Evolutionary conservation across 208 protist species (phyloP), one percentile per base, ranked within the genome.

Genomic region (Crithidia acanthocephali): DNA sequence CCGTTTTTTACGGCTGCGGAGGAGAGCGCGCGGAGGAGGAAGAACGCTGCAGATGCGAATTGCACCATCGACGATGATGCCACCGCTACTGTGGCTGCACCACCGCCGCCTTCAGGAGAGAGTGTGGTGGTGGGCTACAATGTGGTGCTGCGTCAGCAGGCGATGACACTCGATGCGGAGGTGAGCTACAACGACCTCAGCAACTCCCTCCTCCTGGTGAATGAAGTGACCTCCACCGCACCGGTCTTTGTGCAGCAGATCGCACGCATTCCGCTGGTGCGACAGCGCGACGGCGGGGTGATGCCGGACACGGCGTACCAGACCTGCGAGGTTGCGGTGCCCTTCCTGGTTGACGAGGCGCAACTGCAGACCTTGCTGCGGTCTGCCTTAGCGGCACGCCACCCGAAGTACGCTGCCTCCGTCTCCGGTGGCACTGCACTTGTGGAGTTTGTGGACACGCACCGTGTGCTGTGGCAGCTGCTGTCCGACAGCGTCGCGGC

Each of bases 191-290:
- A 68, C 22, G 83, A 93, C 25, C 72, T 86, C 25, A 74, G 76
- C 33, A 89, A 70, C 51, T 91, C 86, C 22, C 76, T 95, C 33
- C 74, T 93, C 61, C 78, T 95, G 18, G 67, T 84, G 0, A 89
- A 86, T 68, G 87, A 92, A 53, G 89, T 92, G 76, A 86, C 84
- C 25, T 74, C 81, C 18, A 88, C 79, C 20, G 83, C 86, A 23
- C 90, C 90, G 2, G 67, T 93, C 2, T 85, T 95, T 35, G 76
- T 91, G 61, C 90, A 95, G 82, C 84, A 87, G 47, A 73, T 85
- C 11, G 71, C 78, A 7, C 78, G 78, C 40, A 64, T 83, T 4
- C 83, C 84, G 18, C 79, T 91, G 30, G 50, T 81, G 40, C 45
- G 47, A 55, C 65, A 47, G 37, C 59, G 62, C 15, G 74, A 88